Base-by-base conservation (phyloP, 768 basidiomycete species). In the Lentinula edodes region DNA sequence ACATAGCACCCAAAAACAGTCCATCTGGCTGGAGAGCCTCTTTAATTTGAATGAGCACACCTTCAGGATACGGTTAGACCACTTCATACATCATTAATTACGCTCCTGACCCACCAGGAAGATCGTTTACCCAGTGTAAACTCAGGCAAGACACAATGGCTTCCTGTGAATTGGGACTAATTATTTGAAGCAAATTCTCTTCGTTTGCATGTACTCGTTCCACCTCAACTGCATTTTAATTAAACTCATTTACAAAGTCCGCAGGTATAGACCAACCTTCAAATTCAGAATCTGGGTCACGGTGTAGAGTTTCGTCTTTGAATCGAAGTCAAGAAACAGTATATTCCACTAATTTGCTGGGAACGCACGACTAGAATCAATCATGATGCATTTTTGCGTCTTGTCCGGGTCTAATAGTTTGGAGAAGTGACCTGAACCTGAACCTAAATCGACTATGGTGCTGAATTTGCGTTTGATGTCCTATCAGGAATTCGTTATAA, bases 51-150 rank as follows among this genome's bases (percentile, higher is more conserved):
- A 93, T 80, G 10, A 99, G 79, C 0, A 87, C 78, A 6, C 93
- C 95, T 95, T 55, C 13, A 54, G 53, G 54, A 48, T 35, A 55
- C 52, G 57, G 28, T 51, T 38, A 52, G 18, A 32, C 28, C 36
- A 18, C 23, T 48, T 39, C 16, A 23, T 7, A 60, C 39, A 50
- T 34, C 60, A 45, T 45, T 23, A 35, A 16, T 38, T 7, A 45
- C 53, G 45, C 56, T 20, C 43, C 53, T 54, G 41, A 35, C 80
- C 32, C 36, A 92, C 95, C 94, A 63, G 95, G 96, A 6, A 99
- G 82, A 75, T 99, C 97, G 67, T 98, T 98, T 12, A 97, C 85
- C 97, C 97, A 99, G 64, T 99, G 97, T 46, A 98, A 79, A 66
- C 88, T 89, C 3, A 97, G 81, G 70, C 93, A 95, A 12, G 93